Evolutionary conservation across 176 grass and related monocot species (phyloP).

Genomic region (Cenchrus purpureus): DNA sequence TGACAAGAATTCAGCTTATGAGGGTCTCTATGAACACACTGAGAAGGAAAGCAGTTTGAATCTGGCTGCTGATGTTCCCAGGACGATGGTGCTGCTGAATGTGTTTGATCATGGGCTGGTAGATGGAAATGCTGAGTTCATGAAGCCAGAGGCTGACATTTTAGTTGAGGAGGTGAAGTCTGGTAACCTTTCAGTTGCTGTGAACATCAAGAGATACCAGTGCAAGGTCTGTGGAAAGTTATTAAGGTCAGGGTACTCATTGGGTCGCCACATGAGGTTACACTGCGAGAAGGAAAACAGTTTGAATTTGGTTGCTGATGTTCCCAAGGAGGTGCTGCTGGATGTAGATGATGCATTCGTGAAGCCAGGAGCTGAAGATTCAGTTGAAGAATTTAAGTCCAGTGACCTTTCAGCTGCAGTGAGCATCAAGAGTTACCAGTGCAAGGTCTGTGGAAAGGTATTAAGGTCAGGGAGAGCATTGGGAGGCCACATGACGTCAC

Average conservation of each 20-base stretch:
- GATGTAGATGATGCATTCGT: constrained; percentile 14
- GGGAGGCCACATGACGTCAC: constrained; percentile 45
- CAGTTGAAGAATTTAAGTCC: constrained; percentile 21
- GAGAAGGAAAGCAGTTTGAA: constrained; percentile 34
- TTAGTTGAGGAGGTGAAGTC: constrained; percentile 29
- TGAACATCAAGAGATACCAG: constrained; percentile 20
- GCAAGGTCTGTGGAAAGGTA: constrained; percentile 49
- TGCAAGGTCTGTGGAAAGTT: constrained; percentile 48
- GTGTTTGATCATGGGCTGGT: constrained; percentile 29
- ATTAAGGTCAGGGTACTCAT: constrained; percentile 44
- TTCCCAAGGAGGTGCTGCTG: constrained; percentile 10
- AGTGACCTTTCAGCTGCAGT: constrained; percentile 25
- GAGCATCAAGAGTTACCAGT: constrained; percentile 36
- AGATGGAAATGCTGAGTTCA: background rate
- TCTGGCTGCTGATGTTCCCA: constrained; percentile 28
- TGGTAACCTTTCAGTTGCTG: constrained; percentile 22
- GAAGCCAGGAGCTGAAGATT: constrained; percentile 10
- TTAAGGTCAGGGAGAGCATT: constrained; percentile 51
- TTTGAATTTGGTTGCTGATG: constrained; percentile 38
- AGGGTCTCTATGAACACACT: constrained; percentile 10
- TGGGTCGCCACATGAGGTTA: constrained; percentile 41
- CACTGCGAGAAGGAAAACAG: constrained; percentile 8
- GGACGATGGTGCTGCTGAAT: constrained; percentile 23
- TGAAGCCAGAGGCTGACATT: constrained; percentile 13
- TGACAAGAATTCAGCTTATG: constrained; percentile 35